A percentile compares a stretch with the other conserved stretches of the same genome.
These are phyloP conservation scores for Kodamaea anthophila DNA, from an alignment of 1,139 yeast genomes.

Conservation along the genomic window DNA sequence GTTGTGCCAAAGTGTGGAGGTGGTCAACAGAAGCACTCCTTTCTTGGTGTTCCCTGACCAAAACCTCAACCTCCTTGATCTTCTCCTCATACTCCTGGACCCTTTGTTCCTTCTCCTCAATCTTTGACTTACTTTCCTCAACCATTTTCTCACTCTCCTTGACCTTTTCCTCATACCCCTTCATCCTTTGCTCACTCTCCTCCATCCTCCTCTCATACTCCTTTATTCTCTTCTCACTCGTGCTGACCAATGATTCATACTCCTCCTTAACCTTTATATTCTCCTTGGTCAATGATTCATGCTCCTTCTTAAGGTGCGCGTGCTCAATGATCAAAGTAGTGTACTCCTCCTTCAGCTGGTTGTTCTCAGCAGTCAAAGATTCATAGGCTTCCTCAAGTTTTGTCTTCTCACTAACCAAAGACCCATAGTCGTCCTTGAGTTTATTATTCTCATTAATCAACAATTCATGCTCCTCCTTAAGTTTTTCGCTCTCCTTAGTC, in stretches of 20 bases:
- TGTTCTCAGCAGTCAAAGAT: neutral
- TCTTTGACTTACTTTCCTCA: too few species aligned
- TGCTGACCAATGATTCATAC: neutral
- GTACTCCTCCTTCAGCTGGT: neutral
- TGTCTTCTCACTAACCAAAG: too few species aligned
- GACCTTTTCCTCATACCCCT: too few species aligned
- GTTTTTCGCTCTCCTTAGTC: neutral
- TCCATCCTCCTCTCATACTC: too few species aligned
- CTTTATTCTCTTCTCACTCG: too few species aligned
- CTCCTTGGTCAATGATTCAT: conserved; percentile 4
- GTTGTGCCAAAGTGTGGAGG: conserved; percentile 3
- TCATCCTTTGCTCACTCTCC: too few species aligned
- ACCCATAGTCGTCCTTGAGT: neutral
- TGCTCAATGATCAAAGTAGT: neutral
- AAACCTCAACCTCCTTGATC: too few species aligned
- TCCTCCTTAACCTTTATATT: conserved; percentile 3
- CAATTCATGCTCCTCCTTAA: conserved; percentile 1
- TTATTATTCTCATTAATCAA: conserved; percentile 1
- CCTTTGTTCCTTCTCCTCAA: too few species aligned
- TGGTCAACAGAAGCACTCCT: conserved; percentile 3
- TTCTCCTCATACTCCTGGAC: too few species aligned
- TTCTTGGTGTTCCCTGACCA: neutral
- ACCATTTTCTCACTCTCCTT: too few species aligned
- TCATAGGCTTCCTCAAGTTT: neutral
- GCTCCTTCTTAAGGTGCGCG: too few species aligned